Evolutionary conservation across 2,329 filamentous ascomycete species (phyloP), one percentile per base, ranked within the genome.

Genomic region (Colletotrichum sp.): DNA sequence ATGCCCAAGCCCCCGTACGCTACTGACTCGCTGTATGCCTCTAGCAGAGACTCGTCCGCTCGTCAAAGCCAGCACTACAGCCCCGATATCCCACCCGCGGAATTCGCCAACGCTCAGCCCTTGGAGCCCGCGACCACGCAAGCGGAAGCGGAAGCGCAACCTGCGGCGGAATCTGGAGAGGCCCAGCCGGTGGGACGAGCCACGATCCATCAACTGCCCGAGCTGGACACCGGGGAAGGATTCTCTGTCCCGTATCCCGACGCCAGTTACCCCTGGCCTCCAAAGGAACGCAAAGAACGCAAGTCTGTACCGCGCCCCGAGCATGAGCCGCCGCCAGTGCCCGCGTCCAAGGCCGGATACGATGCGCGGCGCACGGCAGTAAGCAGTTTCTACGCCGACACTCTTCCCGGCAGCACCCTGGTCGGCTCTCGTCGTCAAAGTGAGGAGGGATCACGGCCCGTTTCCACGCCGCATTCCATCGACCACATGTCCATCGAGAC

Each of bases 321-420:
- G 72, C 89, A 91, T 75, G 86, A 88, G 36, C 89, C 89, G 3
- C 90, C 89, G 1, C 88, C 88, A 1, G 84, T 90, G 7, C 89
- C 90, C 8, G 79, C 81, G 1, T 83, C 85, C 7, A 82, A 82
- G 26, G 79, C 83, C 16, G 83, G 80, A 16, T 79, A 81, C 26
- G 83, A 82, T 28, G 82, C 79, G 18, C 80, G 80, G n/a, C 75
- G 73, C 24, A 79, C 82, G 60, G 81, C 84, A 26, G 81, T 81
- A n/a, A 86, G 84, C 59, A 84, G 84, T 59, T 88, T 87, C 77
- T 86, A 85, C 39, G 83, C 86, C 64, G 84, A 86, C 8, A 87
- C 85, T 15, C 84, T 85, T 44, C 86, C 80, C 84, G 85, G 82
- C 28, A 86, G 84, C 75, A 89, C 87, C 3, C 81, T 88, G 44